These are phyloP conservation scores for Ophiostoma populinum DNA, from an alignment of 2,329 filamentous ascomycete genomes.

Conservation along the genomic window DNA sequence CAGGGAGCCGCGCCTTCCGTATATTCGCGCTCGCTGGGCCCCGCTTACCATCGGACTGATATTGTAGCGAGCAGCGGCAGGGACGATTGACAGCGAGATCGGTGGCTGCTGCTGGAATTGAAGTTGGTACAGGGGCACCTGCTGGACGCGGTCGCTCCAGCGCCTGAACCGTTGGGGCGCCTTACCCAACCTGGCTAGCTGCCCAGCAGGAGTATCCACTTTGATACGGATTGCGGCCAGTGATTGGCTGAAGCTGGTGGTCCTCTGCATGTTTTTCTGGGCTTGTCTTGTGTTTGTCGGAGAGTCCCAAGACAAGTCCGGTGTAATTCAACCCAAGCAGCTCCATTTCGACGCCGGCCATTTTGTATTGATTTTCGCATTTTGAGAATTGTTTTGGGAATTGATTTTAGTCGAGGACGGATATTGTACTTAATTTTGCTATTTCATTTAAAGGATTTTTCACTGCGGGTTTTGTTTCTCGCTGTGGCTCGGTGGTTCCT, in stretches of 20 bases:
- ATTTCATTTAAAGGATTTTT: background rate
- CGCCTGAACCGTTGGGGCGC: conserved; percentile 7
- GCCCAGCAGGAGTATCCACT: conserved; percentile 2
- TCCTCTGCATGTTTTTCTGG: conserved; percentile 2
- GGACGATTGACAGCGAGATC: conserved; percentile 6
- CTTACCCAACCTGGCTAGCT: conserved; percentile 3
- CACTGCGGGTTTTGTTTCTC: background rate
- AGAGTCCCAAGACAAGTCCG: conserved; percentile 7
- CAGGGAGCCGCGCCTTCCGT: too few species aligned
- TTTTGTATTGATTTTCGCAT: conserved; percentile 1
- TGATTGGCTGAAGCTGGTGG: conserved; percentile 6
- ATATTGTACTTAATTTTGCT: background rate
- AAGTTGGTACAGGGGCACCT: too few species aligned
- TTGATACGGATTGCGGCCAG: background rate
- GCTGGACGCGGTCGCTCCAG: background rate
- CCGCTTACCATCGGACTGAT: conserved; percentile 7
- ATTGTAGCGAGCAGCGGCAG: conserved; percentile 6
- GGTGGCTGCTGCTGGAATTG: background rate
- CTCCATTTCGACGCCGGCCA: background rate
- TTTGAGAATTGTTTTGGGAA: conserved; percentile 2
- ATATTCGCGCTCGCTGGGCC: too few species aligned
- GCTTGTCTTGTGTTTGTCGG: conserved; percentile 6
- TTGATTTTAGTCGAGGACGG: too few species aligned
- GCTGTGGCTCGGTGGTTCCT: conserved; percentile 1
- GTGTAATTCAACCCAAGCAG: background rate